These are phyloP conservation scores for Entamoeba histolytica DNA, from an alignment of 208 protist genomes.

Conservation along the genomic window DNA sequence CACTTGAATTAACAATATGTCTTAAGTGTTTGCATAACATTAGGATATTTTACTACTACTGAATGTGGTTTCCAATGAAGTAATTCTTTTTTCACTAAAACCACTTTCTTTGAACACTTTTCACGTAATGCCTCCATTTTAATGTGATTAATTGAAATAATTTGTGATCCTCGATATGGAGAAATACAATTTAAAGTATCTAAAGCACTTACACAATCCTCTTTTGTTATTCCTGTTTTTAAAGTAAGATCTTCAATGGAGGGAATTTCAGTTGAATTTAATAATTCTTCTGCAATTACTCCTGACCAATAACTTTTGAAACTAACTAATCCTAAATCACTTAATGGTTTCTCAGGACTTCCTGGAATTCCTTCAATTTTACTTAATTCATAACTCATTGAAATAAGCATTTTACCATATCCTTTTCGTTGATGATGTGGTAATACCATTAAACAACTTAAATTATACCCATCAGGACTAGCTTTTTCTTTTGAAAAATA, in stretches of 20 bases:
- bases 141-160: not conserved
- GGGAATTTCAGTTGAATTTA: not conserved
- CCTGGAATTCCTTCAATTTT: slow-evolving; percentile 72
- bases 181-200: not conserved
- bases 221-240: not conserved
- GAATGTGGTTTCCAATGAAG: not conserved
- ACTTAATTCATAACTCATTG: slow-evolving; percentile 86
- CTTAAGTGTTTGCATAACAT: not conserved
- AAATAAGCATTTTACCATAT: slow-evolving; percentile 87
- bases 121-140: not conserved
- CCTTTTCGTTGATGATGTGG: slow-evolving; percentile 79
- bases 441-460: slow-evolving; percentile 92
- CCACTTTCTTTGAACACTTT: not conserved
- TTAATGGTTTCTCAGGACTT: slow-evolving; percentile 91
- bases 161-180: not conserved
- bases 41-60: not conserved
- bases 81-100: not conserved
- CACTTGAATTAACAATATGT: not conserved
- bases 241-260: not conserved
- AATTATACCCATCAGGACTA: slow-evolving; percentile 76
- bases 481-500: slow-evolving; percentile 87
- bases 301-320: slow-evolving; percentile 64
- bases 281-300: not conserved
- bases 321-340: slow-evolving; percentile 76
- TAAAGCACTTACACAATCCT: not conserved